Evolutionary conservation across 106 monocot species (phyloP).

Genomic region (Acorus gramineus): DNA sequence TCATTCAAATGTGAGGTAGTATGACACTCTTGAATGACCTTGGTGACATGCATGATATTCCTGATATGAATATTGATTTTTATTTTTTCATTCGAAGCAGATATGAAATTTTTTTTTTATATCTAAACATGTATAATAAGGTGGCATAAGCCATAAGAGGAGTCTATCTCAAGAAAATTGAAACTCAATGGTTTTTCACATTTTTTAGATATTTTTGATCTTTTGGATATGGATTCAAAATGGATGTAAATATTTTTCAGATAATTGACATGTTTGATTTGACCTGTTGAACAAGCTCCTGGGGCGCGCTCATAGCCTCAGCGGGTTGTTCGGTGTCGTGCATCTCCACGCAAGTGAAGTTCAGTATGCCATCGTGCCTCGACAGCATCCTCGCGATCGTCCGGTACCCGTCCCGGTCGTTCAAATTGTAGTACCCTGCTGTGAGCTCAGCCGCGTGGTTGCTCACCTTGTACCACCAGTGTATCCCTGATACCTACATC

Average conservation of each 20-base stretch:
- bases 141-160: neutral
- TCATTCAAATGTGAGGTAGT: no score
- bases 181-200: no score
- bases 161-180: no score
- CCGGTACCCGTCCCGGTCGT: slow-evolving; percentile 34
- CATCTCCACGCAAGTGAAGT: slow-evolving; percentile 70
- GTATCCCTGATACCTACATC: slow-evolving; percentile 46
- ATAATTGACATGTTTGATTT: neutral
- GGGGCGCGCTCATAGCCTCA: slow-evolving; percentile 37
- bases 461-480: slow-evolving; percentile 46
- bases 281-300: slow-evolving; percentile 68
- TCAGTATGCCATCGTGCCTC: slow-evolving; percentile 34
- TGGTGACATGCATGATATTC: no score
- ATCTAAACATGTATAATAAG: neutral
- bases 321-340: slow-evolving; percentile 33
- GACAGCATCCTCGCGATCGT: slow-evolving; percentile 38
- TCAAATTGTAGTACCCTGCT: slow-evolving; percentile 47
- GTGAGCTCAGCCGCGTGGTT: slow-evolving; percentile 62
- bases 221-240: no score
- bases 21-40: no score
- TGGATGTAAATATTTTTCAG: no score
- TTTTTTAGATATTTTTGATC: no score
- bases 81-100: no score
- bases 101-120: no score
- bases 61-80: no score